Percentiles rank a stretch among this genome's conserved stretches.
Evolutionary conservation across 1,284 basidiomycete species (phyloP).

Genomic region (Meripilus lineatus): DNA sequence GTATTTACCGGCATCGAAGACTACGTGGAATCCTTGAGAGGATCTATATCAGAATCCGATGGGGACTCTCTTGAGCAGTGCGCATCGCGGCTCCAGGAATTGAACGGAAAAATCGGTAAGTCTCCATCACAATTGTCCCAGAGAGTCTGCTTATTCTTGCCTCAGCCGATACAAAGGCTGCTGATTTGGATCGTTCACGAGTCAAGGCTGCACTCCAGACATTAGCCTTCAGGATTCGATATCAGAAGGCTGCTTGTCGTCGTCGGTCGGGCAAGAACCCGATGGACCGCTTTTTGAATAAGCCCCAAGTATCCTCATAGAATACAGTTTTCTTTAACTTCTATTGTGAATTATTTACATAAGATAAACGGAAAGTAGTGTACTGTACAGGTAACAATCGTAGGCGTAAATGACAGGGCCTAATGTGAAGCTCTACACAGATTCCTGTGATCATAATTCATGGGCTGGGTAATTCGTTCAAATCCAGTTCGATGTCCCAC

Average conservation of each 20-base stretch:
- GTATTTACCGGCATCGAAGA: slow-evolving; percentile 52
- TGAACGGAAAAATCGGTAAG: slow-evolving; percentile 63
- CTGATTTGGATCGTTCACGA: slow-evolving; percentile 66
- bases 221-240: slow-evolving; percentile 56
- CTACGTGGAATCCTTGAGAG: slow-evolving; percentile 50
- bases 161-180: slow-evolving; percentile 64
- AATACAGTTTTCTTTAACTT: too few relatives aligned
- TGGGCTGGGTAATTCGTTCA: too few relatives aligned
- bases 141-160: neutral
- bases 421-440: too few relatives aligned
- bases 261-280: too few relatives aligned
- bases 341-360: too few relatives aligned
- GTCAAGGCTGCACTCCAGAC: slow-evolving; percentile 62
- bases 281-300: too few relatives aligned
- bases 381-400: too few relatives aligned
- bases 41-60: slow-evolving; percentile 10
- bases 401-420: too few relatives aligned
- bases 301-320: too few relatives aligned
- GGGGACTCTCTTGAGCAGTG: slow-evolving; percentile 6
- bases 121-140: slow-evolving; percentile 12
- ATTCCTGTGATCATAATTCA: too few relatives aligned
- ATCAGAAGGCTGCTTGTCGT: slow-evolving; percentile 41
- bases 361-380: too few relatives aligned
- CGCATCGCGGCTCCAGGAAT: slow-evolving; percentile 22
- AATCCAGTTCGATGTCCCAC: slow-evolving; percentile 38